These are phyloP conservation scores for Lentinula sp. DNA, from an alignment of 768 basidiomycete genomes.

Conservation along the genomic window DNA sequence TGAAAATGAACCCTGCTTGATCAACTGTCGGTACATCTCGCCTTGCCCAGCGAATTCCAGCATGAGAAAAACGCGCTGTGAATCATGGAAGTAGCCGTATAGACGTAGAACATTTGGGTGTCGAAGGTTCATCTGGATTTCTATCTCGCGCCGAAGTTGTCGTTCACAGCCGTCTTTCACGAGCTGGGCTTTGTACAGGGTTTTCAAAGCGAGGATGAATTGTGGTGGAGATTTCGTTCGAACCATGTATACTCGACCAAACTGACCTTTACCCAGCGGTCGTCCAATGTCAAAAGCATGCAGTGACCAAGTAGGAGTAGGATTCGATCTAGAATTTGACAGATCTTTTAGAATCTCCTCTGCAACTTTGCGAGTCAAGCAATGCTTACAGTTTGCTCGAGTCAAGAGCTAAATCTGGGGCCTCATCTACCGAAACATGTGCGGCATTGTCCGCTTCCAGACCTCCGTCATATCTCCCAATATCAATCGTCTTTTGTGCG, in stretches of 20 bases:
- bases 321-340: slow-evolving; percentile 40
- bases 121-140: slow-evolving; percentile 93
- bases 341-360: background rate
- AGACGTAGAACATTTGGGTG: slow-evolving; percentile 93
- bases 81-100: slow-evolving; percentile 97
- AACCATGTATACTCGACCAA: slow-evolving; percentile 98
- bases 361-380: background rate
- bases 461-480: slow-evolving; percentile 91
- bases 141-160: slow-evolving; percentile 95
- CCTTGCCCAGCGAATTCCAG: slow-evolving; percentile 97
- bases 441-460: slow-evolving; percentile 83
- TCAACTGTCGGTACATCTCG: slow-evolving; percentile 93
- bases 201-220: slow-evolving; percentile 97
- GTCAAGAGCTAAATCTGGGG: slow-evolving; percentile 76
- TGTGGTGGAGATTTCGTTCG: slow-evolving; percentile 85
- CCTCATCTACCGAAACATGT: slow-evolving; percentile 71
- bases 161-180: slow-evolving; percentile 90
- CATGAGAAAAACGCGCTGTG: slow-evolving; percentile 96
- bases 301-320: slow-evolving; percentile 81
- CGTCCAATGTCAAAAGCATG: slow-evolving; percentile 90
- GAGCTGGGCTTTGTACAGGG: slow-evolving; percentile 94
- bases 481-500: slow-evolving; percentile 34
- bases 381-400: slow-evolving; percentile 63
- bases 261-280: slow-evolving; percentile 98
- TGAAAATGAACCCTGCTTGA: slow-evolving; percentile 77